Base-by-base conservation (phyloP, 257 asterid genomes). In the Plantago ovata region DNA sequence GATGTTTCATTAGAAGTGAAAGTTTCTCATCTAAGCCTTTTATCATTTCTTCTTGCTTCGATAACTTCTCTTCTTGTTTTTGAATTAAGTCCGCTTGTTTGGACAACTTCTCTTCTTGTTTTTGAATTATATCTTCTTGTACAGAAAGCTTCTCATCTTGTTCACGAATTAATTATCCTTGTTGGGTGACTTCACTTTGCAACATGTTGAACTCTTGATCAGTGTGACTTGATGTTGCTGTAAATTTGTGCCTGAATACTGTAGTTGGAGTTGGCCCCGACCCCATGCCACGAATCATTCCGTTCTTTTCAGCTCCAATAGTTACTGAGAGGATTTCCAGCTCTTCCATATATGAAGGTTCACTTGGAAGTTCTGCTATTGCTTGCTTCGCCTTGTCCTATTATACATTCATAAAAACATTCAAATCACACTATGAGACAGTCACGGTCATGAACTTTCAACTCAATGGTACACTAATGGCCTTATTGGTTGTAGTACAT, bases 301-400 rank as follows among this genome's bases (percentile, higher is more conserved):
- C 47, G 11, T 42, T 42, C 15, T n/a, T 3, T 8, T 9, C 47
- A 11, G 47, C 47, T 42, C 47, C 47, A 13, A 42, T 42, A 42
- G 47, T 11, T 42, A 12, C 15, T 42, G 47, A 6, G 3, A 42
- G 11, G 13, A 42, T 42, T 42, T 42, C 47, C 11, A 42, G 47
- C 47, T 42, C 47, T 42, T 42, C 47, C 47, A 42, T n/a, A 12
- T 42, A 42, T 42, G 47, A 42, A 42, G 47, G 47, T 42, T 13
- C 13, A 3, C 15, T 42, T 42, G 47, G 47, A 42, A 42, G 47
- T n/a, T 42, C 47, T 8, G 3, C 47, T 42, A 11, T 42, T 42
- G 47, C 3, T 11, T 13, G 6, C 47, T 42, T 42, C 15, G 14
- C 47, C 14, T 10, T 10, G 13, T 42, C 14, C 47, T 10, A 1